Base-by-base conservation (phyloP, 371 early-diverging fungal genomes). In the Syncephalastrum racemosum region DNA sequence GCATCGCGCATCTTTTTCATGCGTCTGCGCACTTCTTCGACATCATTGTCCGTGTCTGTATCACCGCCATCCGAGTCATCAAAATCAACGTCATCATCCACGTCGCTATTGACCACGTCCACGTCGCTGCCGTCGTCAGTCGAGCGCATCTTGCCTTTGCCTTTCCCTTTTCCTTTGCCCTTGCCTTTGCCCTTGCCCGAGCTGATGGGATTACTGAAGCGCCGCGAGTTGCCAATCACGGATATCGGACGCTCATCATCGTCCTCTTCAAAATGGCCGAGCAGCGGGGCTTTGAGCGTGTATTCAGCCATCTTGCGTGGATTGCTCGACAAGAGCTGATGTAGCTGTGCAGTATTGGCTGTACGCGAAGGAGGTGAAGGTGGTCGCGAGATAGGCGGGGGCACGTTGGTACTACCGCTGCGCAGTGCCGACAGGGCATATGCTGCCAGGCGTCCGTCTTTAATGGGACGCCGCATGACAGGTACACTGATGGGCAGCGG, bases 401-500 rank as follows among this genome's bases (percentile, higher is more conserved):
- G 62, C 14, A 52, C 12, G 40, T 60, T 56, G 25, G 53, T 51
- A 63, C 58, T 36, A 48, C 53, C 27, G 61, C 60, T 54, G 50
- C 73, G 69, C 31, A 75, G 62, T 15, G 70, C 73, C 8, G 69
- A 66, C 25, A 72, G 47, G 0, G 71, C 65, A 20, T 75, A 58
- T 15, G 75, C 68, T 12, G 67, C 59, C 64, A 73, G 55, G 10
- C 65, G 62, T 0, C 58, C 66, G 23, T 65, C 58, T 42, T 50
- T 54, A 55, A 43, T 68, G 54, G 59, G 77, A 53, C 60, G 59
- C 10, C 62, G 53, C 5, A 16, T 39, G n/a, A 56, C 24, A 47
- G 76, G 57, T 43, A 79, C 45, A 44, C 72, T 62, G 36, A 83
- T 77, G 2, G 90, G 90, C 54, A 89, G 62, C 8, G 90, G 90